phyloP scores from a whole-genome alignment of 768 basidiomycete genomes.

The Hortiboletus flavorubellus region DNA sequence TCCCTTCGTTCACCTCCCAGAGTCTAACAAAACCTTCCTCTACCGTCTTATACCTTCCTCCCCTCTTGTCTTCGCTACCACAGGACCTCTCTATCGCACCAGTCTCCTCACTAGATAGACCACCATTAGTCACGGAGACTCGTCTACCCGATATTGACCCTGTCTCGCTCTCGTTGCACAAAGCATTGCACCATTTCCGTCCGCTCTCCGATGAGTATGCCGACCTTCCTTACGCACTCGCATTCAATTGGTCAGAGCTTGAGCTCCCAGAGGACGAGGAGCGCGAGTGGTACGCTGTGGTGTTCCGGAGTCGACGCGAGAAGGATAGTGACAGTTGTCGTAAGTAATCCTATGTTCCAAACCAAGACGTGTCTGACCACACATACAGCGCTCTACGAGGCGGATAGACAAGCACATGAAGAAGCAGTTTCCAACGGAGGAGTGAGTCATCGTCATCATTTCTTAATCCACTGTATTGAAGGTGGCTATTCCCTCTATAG shows the following conservation, averaged over 20 bases:
- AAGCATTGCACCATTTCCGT: conserved; percentile 74
- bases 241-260: conserved; percentile 88
- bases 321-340: conserved; percentile 65
- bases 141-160: conserved; percentile 85
- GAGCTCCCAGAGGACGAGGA: conserved; percentile 65
- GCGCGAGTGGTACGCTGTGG: conserved; percentile 90
- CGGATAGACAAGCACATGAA: conserved; percentile 85
- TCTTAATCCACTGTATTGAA: conserved; percentile 4
- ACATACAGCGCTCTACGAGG: conserved; percentile 72
- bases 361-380: conserved; percentile 2
- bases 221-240: conserved; percentile 55
- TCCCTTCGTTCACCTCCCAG: conserved; percentile 48
- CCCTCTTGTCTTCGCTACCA: conserved; percentile 76
- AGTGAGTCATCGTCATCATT: conserved; percentile 40
- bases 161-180: conserved; percentile 80
- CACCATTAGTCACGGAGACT: conserved; percentile 61
- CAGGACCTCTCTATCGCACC: conserved; percentile 30
- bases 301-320: conserved; percentile 78
- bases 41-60: conserved; percentile 79
- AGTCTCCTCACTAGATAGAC: conserved; percentile 28
- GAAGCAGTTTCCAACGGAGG: conserved; percentile 89
- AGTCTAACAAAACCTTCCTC: conserved; percentile 35
- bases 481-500: conserved; percentile 30
- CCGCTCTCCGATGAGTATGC: conserved; percentile 65
- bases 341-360: conserved; percentile 32